These are phyloP conservation scores for Buddleja alternifolia DNA, from an alignment of 257 asterid genomes.

Conservation along the genomic window DNA sequence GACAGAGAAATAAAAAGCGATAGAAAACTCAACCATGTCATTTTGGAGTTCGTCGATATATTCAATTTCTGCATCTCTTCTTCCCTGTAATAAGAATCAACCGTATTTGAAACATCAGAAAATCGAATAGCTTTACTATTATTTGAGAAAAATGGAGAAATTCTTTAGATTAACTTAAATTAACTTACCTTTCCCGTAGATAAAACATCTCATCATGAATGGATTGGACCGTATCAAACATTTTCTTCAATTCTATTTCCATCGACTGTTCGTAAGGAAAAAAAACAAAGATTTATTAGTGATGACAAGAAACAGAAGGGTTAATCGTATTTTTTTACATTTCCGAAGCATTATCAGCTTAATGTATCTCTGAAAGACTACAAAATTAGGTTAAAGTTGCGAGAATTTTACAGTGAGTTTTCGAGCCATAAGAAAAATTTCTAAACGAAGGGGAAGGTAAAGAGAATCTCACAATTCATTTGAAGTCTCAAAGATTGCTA, in stretches of 20 bases:
- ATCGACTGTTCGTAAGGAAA: slow-evolving; percentile 49
- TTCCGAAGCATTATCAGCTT: not conserved
- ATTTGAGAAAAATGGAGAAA: not conserved
- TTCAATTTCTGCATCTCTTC: slow-evolving; percentile 82
- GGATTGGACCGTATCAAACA: slow-evolving; percentile 65
- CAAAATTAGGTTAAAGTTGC: too few relatives aligned
- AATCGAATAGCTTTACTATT: not conserved
- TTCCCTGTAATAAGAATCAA: slow-evolving; percentile 52
- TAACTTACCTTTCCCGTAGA: slow-evolving; percentile 73
- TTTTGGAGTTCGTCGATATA: slow-evolving; percentile 65
- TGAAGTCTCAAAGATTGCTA: too few relatives aligned
- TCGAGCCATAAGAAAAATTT: too few relatives aligned
- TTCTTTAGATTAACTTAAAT: not conserved
- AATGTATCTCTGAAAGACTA: too few relatives aligned
- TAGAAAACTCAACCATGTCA: slow-evolving; percentile 71
- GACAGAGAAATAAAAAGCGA: slow-evolving; percentile 61
- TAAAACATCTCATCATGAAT: slow-evolving; percentile 85
- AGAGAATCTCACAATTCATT: too few relatives aligned
- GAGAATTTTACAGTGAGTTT: too few relatives aligned
- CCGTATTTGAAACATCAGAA: not conserved
- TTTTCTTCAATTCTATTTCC: slow-evolving; percentile 81
- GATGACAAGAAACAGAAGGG: not conserved
- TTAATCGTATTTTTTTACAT: not conserved
- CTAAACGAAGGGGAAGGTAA: too few relatives aligned
- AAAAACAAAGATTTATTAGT: not conserved